phyloP scores from a whole-genome alignment of 257 asterid species.

The Plantago major region DNA sequence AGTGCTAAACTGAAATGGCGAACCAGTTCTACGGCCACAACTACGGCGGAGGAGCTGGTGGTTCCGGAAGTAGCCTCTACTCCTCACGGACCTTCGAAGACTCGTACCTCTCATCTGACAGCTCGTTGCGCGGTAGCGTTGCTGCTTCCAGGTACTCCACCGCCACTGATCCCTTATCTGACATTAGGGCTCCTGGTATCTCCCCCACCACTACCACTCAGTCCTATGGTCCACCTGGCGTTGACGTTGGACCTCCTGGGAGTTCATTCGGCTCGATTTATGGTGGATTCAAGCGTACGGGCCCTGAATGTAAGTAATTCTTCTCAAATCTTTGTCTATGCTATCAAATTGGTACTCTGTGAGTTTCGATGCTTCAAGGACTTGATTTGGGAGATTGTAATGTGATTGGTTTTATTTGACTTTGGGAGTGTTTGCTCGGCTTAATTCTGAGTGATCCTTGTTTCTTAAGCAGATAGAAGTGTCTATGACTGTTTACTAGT shows the following conservation, averaged over 20 bases:
- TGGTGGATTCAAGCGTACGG: constrained; percentile 69
- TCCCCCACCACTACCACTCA: constrained; percentile 37
- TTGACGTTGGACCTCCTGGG: constrained; percentile 44
- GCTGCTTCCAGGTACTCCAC: constrained; percentile 54
- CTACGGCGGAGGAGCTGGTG: constrained; percentile 36
- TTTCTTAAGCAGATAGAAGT: neutral
- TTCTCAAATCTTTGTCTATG: neutral
- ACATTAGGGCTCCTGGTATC: constrained; percentile 40
- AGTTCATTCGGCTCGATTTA: constrained; percentile 40
- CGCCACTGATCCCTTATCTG: constrained; percentile 41
- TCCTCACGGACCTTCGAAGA: constrained; percentile 47
- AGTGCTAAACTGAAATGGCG: constrained; percentile 29
- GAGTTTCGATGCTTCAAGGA: neutral
- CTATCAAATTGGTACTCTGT: neutral
- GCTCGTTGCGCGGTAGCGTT: constrained; percentile 43
- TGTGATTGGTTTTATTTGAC: no score
- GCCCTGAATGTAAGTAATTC: constrained; percentile 53
- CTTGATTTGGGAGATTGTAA: no score
- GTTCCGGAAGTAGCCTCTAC: constrained; percentile 30
- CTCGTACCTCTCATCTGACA: constrained; percentile 36
- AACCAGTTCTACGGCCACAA: constrained; percentile 57
- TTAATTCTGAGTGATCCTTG: constrained; percentile 2
- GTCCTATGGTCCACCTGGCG: constrained; percentile 72
- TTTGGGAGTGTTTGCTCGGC: neutral
- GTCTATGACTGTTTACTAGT: neutral